Base-by-base conservation (phyloP, 2,329 filamentous ascomycete genomes). In the Alternaria ethzedia region DNA sequence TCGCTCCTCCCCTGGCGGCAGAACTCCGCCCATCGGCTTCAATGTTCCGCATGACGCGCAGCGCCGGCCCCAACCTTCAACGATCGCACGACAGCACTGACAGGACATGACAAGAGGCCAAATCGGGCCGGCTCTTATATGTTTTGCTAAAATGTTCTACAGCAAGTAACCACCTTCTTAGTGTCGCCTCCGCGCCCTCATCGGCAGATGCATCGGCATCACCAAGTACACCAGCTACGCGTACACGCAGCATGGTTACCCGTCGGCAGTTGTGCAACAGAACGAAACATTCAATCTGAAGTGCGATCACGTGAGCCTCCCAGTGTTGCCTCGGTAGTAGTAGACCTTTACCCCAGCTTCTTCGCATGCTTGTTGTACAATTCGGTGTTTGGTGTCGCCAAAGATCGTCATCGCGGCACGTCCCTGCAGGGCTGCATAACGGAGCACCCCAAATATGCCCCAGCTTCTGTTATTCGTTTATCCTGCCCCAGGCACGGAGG, bases 11-110 rank as follows among this genome's bases (percentile, higher is more conserved):
- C 21, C n/a, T 17, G 30, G 54, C 54, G 51, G 50, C 51, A 17
- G 13, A 44, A 30, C 25, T 64, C 44, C 62, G 54, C 52, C 17
- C 26, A 12, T 59, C 54, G 59, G 59, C 45, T 32, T 21, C 32
- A 51, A 25, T 26, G 46, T 6, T 21, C 59, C 59, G 45, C 51
- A 63, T 63, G 59, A 41, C 36, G 58, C 51, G 63, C 51, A 59
- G 49, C 25, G 20, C n/a, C 26, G 36, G 20, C 44, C 10, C 36
- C 46, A 50, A 30, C 21, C n/a, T 23, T 25, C 23, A 17, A 6
- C 28, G 23, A 10, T 51, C 32, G 28, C 28, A 51, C 49, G 26
- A 51, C 28, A 17, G 28, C 41, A 54, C 30, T 45, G 10, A 21
- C 20, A 36, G 36, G 44, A 49, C 20, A 23, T 44, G 21, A 23